Conservation (phyloP, 306 rosid genomes). For the Rubus parviflorus region DNA sequence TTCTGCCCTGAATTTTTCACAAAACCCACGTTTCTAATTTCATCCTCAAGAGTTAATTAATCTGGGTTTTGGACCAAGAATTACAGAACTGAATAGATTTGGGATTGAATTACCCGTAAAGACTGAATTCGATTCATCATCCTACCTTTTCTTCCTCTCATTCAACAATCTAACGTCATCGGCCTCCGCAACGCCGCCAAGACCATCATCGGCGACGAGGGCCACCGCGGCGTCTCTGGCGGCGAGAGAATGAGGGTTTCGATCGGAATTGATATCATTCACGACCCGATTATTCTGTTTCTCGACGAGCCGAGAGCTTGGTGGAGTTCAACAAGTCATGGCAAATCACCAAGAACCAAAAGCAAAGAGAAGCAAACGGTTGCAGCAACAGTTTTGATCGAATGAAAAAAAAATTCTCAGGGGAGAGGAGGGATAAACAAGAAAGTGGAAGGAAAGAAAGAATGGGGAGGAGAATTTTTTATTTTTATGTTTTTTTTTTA, state of each 20-base stretch:
- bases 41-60: neutral
- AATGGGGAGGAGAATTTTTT: too few species aligned
- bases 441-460: too few species aligned
- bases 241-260: conserved; percentile 92
- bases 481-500: too few species aligned
- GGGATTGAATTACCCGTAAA: too few species aligned
- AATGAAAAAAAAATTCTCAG: too few species aligned
- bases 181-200: conserved; percentile 65
- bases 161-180: conserved; percentile 63
- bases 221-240: conserved; percentile 85
- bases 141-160: conserved; percentile 61
- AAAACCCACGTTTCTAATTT: neutral
- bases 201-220: conserved; percentile 86
- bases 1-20: neutral
- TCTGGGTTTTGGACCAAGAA: too few species aligned
- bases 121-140: neutral
- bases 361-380: too few species aligned
- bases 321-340: too few species aligned
- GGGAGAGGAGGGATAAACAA: too few species aligned
- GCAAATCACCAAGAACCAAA: too few species aligned
- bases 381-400: too few species aligned
- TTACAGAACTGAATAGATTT: too few species aligned
- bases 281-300: conserved; percentile 77
- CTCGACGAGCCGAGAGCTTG: conserved; percentile 89
- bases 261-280: conserved; percentile 82